These are phyloP conservation scores for Candida sonorensis DNA, from an alignment of 805 yeast genomes.

Conservation along the genomic window DNA sequence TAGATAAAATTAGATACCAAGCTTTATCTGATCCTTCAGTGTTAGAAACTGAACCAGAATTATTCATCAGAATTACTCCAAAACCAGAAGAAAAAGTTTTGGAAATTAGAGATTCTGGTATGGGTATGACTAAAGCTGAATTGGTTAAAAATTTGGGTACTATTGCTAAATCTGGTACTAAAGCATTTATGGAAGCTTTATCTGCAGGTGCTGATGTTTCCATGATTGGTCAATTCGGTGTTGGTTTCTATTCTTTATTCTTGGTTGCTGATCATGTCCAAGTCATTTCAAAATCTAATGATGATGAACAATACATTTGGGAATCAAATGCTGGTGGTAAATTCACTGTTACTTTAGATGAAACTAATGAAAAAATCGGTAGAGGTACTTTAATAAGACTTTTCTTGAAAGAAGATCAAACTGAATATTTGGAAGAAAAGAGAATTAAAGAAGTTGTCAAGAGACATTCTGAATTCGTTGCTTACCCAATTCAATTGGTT, in stretches of 20 bases:
- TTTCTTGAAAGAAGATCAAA: conserved; percentile 97
- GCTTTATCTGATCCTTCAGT: conserved; percentile 87
- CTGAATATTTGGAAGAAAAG: conserved; percentile 98
- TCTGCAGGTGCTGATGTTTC: conserved; percentile 99
- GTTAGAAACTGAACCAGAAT: conserved; percentile 92
- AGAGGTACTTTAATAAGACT: conserved; percentile 96
- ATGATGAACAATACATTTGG: conserved; percentile 99
- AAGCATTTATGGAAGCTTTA: conserved; percentile 98
- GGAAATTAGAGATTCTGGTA: conserved; percentile 99
- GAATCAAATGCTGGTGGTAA: conserved; percentile 99
- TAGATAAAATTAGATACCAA: conserved; percentile 97
- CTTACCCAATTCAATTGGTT: conserved; percentile 97
- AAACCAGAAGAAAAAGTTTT: conserved; percentile 87
- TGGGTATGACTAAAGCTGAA: conserved; percentile 99
- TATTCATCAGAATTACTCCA: conserved; percentile 97
- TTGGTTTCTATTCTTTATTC: conserved; percentile 99
- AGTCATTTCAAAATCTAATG: conserved; percentile 97
- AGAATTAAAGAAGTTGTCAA: conserved; percentile 98
- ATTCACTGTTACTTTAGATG: conserved; percentile 92
- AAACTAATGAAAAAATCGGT: conserved; percentile 72
- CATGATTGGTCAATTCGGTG: conserved; percentile 99
- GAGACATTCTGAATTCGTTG: conserved; percentile 98
- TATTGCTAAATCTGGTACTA: conserved; percentile 99
- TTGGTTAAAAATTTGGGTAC: conserved; percentile 99
- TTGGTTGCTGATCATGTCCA: conserved; percentile 98